Evolutionary conservation across 306 rosid species (phyloP).

Genomic region (Coriaria nepalensis): DNA sequence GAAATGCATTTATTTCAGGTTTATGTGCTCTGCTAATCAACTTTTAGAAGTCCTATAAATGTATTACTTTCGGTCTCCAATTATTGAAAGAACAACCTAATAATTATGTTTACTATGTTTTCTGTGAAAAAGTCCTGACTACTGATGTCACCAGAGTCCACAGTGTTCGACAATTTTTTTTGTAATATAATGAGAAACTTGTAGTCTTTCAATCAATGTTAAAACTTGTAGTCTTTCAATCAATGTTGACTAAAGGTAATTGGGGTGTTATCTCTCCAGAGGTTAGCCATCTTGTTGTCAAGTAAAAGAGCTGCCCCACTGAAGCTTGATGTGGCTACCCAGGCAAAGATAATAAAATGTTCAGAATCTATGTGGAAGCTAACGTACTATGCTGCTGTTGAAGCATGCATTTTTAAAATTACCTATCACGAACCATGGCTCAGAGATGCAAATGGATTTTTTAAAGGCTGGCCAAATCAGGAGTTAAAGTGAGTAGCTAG

Average conservation of each 20-base stretch:
- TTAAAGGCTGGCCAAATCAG: conserved; percentile 84
- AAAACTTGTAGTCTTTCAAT: not conserved
- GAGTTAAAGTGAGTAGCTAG: conserved; percentile 59
- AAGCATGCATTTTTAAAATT: conserved; percentile 50
- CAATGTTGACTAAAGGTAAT: not conserved
- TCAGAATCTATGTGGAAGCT: conserved; percentile 96
- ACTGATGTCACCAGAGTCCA: too few relatives aligned
- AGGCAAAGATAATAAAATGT: conserved; percentile 64
- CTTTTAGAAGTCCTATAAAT: too few relatives aligned
- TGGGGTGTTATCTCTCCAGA: conserved; percentile 27
- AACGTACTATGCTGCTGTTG: conserved; percentile 62
- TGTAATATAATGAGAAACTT: not conserved
- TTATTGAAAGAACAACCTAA: too few relatives aligned
- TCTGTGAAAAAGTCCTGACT: too few relatives aligned
- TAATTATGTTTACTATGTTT: too few relatives aligned
- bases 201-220: not conserved
- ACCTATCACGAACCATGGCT: conserved; percentile 68
- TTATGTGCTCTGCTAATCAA: too few relatives aligned
- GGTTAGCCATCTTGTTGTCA: conserved; percentile 50
- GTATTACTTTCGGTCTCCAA: too few relatives aligned
- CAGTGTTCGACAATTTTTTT: not conserved
- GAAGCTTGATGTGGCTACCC: conserved; percentile 50
- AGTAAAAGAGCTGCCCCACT: conserved; percentile 36
- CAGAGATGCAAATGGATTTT: conserved; percentile 44
- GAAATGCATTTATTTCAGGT: too few relatives aligned